Percentiles rank a stretch among this genome's conserved stretches.
Conservation (phyloP, 1,139 yeast genomes). For the Diutina mesorugosa region DNA sequence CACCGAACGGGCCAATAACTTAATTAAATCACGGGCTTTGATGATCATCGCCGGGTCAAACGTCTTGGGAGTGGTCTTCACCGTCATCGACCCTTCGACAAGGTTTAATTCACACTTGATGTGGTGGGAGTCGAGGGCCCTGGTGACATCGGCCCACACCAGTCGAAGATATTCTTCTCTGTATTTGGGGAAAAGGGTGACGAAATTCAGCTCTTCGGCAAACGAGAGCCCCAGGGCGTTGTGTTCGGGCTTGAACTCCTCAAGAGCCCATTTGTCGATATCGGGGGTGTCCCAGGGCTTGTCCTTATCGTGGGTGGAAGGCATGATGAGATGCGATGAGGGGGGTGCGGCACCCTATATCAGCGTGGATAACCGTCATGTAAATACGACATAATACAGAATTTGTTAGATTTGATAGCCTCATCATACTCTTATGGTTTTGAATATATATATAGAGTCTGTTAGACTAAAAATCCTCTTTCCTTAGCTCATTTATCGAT, state of each 20-base stretch:
- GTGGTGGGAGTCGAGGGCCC: slow-evolving; percentile 57
- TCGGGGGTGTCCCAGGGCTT: slow-evolving; percentile 98
- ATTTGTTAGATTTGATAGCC: too few species aligned
- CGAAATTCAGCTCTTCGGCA: slow-evolving; percentile 88
- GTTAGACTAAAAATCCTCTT: too few species aligned
- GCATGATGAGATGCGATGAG: slow-evolving; percentile 33
- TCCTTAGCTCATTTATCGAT: background rate
- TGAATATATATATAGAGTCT: background rate
- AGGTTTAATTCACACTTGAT: slow-evolving; percentile 75
- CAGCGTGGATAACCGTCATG: background rate
- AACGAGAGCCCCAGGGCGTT: slow-evolving; percentile 77
- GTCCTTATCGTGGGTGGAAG: slow-evolving; percentile 83
- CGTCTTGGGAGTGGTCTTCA: slow-evolving; percentile 88
- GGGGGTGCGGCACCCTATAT: background rate
- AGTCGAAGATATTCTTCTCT: slow-evolving; percentile 83
- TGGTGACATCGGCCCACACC: slow-evolving; percentile 90
- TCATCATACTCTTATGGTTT: too few species aligned
- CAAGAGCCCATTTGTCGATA: slow-evolving; percentile 86
- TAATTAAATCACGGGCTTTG: slow-evolving; percentile 90
- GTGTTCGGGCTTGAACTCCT: slow-evolving; percentile 71
- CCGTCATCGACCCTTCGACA: slow-evolving; percentile 97
- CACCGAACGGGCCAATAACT: slow-evolving; percentile 87
- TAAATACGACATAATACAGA: too few species aligned
- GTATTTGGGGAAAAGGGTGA: slow-evolving; percentile 92
- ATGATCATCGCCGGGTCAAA: slow-evolving; percentile 89